Evolutionary conservation across 2,329 filamentous ascomycete species (phyloP), one percentile per base, ranked within the genome.

Genomic region (Penicillium sp.): DNA sequence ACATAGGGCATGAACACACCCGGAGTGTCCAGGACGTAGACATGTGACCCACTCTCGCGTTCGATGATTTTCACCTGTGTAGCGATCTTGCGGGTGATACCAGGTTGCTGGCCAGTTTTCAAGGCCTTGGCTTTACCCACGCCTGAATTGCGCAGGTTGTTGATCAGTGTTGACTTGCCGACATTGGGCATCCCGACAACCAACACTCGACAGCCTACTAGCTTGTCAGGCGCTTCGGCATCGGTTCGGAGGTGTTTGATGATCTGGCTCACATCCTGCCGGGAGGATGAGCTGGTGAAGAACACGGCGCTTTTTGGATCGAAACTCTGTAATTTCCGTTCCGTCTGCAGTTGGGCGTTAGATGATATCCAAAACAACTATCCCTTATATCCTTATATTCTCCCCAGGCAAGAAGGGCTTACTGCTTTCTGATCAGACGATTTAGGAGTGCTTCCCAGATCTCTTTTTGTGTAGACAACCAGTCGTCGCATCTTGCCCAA

Each of bases 171-270:
- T 43, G 90, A 96, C 75, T 99, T 99, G 34, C 94, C 94, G 0
- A 96, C 90, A 69, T 99, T 99, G 34, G 94, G 94, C 92, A 99
- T 97, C 51, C 94, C 94, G 13, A 97, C 92, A 0, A 97, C 84
- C 71, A 99, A 83, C 53, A 91, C 84, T 45, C 91, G 84, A 62
- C 91, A 82, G n/a, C 91, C 92, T 7, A 89, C 86, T n/a, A 97
- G 76, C 19, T 83, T 66, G 55, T 72, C 70, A 39, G 70, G 65
- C 32, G 62, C 67, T 40, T 60, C 58, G 14, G 66, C 65, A 51
- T 71, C 65, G 16, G 62, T 52, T 53, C 64, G 64, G 47, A 74
- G 55, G 53, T 71, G 63, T 59, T 64, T 67, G 27, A 74, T 60
- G 36, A 75, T 69, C 8, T 67, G 59, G 36, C 52, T 64, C 47